Base-by-base conservation (phyloP, 352 stramenopile species). In the Phytophthora constricta region DNA sequence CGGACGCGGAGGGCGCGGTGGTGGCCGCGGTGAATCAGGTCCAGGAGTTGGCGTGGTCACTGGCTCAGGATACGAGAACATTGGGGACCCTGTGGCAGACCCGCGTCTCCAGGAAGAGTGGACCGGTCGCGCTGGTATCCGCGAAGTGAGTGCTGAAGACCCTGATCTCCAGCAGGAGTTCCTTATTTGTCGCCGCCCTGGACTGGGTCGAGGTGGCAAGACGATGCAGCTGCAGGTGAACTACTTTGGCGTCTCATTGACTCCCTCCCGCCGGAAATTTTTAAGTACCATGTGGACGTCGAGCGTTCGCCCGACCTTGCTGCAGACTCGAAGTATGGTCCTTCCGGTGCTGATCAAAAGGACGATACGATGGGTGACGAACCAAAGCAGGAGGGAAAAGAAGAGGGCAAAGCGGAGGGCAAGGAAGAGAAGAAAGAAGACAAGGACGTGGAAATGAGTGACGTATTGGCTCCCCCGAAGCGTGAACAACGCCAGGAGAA, bases 281-380 rank as follows among this genome's bases (percentile, higher is more conserved):
- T 89, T 62, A 91, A 92, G 58, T 94, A 94, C 53, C 82, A 91
- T 57, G 79, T 90, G 23, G 57, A 79, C 4, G 82, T 94, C 5
- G 73, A 84, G 27, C 80, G 79, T 10, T 80, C 77, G 17, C 68
- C 76, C 23, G 79, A 83, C 22, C 54, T 71, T 19, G 51, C 34
- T 4, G 59, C 56, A n/a, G 66, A 79, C 49, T 57, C 59, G 14
- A 87, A 81, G 49, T 90, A 92, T 45, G 84, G 81, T n/a, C 77
- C 79, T 19, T 64, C 70, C 50, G 66, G 42, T 20, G 57, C 51
- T 13, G 76, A 67, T n/a, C 65, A 79, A 37, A 86, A 86, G 56
- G 74, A 84, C 51, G 76, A 76, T 14, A 47, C 68, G 0, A 80
- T 80, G 71, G 68, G 28, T 23, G 74, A 70, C 20, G 74, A 81